Base-by-base conservation (phyloP, 345 rosid species). In the Syzygium aromaticum region DNA sequence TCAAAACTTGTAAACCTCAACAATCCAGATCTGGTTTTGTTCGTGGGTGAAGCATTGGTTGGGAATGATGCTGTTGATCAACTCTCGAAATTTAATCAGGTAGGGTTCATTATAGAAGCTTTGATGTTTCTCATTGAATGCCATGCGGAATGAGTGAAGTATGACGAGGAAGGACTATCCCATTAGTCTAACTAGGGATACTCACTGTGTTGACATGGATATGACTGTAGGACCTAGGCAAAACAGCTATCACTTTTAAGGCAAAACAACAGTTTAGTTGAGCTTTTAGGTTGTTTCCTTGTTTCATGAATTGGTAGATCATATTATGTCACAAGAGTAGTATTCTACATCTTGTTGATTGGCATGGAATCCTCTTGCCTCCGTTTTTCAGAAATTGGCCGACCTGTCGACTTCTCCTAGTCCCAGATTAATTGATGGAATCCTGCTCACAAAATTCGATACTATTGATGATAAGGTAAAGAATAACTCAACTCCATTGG, bases 31-130 rank as follows among this genome's bases (percentile, higher is more conserved):
- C 92, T 98, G 89, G 98, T 98, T 89, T 91, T 98, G 93, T 98
- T 96, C 90, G 99, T 98, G 61, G 99, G 99, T 89, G 99, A 98
- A 93, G 99, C 99, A 57, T 92, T 98, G 85, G 99, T 96, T 89
- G 99, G 99, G 77, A 96, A 98, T 89, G 99, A 98, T 91, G 99
- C 97, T 73, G 99, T 96, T 63, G 99, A 98, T 90, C 99, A 96
- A 86, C 93, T 98, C 64, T 94, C 98, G 23, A 98, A 96, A 91
- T 98, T 98, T 90, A 96, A 96, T 88, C 98, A 98, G 97, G 99
- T 96, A 89, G 7, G 54, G 78, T 89, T 86, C 63, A 73, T 73
- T 38, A 73, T 73, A 73, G 82, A 38, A 73, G 82, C 49, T 38
- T 38, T 38, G 82, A 38, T 38, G 82, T 49, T 23, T 73, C 27